Evolutionary conservation across 371 early-diverging fungal species (phyloP).

Genomic region (Circinella minor): DNA sequence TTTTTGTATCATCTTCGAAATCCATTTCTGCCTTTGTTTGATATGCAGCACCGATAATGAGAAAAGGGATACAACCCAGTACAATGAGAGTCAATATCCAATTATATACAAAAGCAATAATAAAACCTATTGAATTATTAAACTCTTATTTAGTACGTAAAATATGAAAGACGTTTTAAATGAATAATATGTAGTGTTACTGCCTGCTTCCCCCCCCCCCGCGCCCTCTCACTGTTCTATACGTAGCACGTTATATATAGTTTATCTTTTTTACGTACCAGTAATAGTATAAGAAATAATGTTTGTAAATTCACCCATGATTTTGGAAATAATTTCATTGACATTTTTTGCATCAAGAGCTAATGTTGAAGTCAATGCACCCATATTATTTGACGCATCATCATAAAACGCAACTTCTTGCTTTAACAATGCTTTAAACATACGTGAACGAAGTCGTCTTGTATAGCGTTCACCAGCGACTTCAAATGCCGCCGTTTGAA

Average conservation of each 20-base stretch:
- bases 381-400: slow-evolving; percentile 73
- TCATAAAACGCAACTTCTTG: slow-evolving; percentile 91
- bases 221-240: too few relatives aligned
- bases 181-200: too few relatives aligned
- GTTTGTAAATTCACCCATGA: slow-evolving; percentile 60
- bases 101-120: slow-evolving; percentile 38
- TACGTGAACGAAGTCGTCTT: slow-evolving; percentile 47
- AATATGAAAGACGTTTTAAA: too few relatives aligned
- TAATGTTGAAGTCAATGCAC: slow-evolving; percentile 78
- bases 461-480: slow-evolving; percentile 57
- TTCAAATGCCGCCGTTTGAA: slow-evolving; percentile 34
- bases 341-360: slow-evolving; percentile 77
- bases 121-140: slow-evolving; percentile 14
- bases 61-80: slow-evolving; percentile 39
- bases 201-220: too few relatives aligned
- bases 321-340: slow-evolving; percentile 64
- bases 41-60: slow-evolving; percentile 31
- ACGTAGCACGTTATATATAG: too few relatives aligned
- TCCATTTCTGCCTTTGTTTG: slow-evolving; percentile 29
- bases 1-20: slow-evolving; percentile 51
- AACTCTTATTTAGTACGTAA: too few relatives aligned
- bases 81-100: slow-evolving; percentile 60
- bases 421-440: slow-evolving; percentile 56
- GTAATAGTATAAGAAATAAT: slow-evolving; percentile 43
- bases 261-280: slow-evolving; percentile 19